phyloP scores from a whole-genome alignment of 2,329 filamentous ascomycete species.

The Microdochium bolleyi region DNA sequence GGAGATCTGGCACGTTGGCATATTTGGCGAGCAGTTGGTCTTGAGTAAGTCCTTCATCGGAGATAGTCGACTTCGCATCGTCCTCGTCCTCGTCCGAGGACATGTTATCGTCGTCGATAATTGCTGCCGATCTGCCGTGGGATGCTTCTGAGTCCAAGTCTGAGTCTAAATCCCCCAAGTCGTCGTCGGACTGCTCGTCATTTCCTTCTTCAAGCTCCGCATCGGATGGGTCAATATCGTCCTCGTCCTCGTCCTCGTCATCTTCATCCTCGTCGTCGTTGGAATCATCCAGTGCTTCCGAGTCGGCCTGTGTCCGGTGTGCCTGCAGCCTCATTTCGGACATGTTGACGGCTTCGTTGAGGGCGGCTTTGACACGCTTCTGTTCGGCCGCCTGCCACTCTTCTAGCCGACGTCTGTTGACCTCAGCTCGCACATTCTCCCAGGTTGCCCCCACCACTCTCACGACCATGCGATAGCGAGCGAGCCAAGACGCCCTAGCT shows the following conservation, averaged over 20 bases:
- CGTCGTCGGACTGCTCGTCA: slow-evolving; percentile 30
- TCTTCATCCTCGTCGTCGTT: slow-evolving; percentile 24
- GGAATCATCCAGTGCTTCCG: slow-evolving; percentile 36
- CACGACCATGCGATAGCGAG: slow-evolving; percentile 65
- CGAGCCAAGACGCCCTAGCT: slow-evolving; percentile 57
- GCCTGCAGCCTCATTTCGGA: slow-evolving; percentile 63
- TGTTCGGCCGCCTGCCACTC: slow-evolving; percentile 61
- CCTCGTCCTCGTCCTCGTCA: slow-evolving; percentile 34
- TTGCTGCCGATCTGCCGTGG: slow-evolving; percentile 15
- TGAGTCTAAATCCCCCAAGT: slow-evolving; percentile 21
- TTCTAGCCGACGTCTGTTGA: slow-evolving; percentile 50
- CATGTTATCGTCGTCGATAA: slow-evolving; percentile 47
- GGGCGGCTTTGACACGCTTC: slow-evolving; percentile 55
- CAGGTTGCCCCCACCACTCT: slow-evolving; percentile 48
- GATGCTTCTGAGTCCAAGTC: slow-evolving; percentile 26
- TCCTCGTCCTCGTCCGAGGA: slow-evolving; percentile 57
- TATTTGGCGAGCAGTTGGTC: slow-evolving; percentile 65
- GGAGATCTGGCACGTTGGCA: slow-evolving; percentile 48
- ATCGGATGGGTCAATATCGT: slow-evolving; percentile 36
- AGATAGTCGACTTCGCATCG: slow-evolving; percentile 39
- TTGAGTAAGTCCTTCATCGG: slow-evolving; percentile 59
- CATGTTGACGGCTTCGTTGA: slow-evolving; percentile 66
- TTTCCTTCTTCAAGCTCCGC: slow-evolving; percentile 31
- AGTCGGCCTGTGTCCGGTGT: slow-evolving; percentile 44
- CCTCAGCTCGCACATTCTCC: slow-evolving; percentile 55